phyloP scores from a whole-genome alignment of 1,284 basidiomycete genomes.

The Boletus smithii region DNA sequence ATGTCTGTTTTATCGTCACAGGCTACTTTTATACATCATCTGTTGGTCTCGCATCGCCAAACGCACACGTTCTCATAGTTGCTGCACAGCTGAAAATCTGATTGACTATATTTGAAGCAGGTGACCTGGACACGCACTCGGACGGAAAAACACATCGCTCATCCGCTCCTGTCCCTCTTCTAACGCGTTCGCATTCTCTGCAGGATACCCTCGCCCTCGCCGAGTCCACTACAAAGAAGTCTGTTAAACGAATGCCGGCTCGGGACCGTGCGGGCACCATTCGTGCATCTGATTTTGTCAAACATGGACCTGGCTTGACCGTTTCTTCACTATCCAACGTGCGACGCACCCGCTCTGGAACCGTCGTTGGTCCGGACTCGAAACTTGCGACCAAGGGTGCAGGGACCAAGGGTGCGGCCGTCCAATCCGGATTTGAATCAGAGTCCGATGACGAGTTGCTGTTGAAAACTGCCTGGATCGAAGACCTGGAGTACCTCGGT shows the following conservation, averaged over 20 bases:
- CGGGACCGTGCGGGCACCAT: slow-evolving; percentile 32
- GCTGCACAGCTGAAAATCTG: background rate
- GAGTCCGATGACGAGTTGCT: slow-evolving; percentile 32
- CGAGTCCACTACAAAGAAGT: slow-evolving; percentile 12
- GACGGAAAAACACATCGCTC: slow-evolving; percentile 8
- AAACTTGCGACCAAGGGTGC: slow-evolving; percentile 14
- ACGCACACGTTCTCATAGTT: background rate
- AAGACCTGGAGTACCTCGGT: slow-evolving; percentile 47
- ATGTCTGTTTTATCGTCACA: background rate
- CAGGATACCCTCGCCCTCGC: background rate
- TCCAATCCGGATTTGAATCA: slow-evolving; percentile 7
- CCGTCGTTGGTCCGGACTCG: slow-evolving; percentile 30
- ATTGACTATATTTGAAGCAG: slow-evolving; percentile 18
- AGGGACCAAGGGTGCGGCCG: background rate
- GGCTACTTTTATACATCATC: background rate
- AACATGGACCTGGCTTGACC: background rate
- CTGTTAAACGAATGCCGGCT: slow-evolving; percentile 3
- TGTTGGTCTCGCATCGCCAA: slow-evolving; percentile 2
- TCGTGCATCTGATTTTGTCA: slow-evolving; percentile 29
- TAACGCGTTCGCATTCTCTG: slow-evolving; percentile 17
- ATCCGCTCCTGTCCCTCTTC: background rate
- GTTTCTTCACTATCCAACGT: slow-evolving; percentile 8
- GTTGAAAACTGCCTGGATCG: slow-evolving; percentile 24
- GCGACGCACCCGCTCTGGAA: slow-evolving; percentile 34
- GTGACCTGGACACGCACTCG: slow-evolving; percentile 8